Conservation (phyloP, 768 basidiomycete species). For the Macrolepiota albuminosa region DNA sequence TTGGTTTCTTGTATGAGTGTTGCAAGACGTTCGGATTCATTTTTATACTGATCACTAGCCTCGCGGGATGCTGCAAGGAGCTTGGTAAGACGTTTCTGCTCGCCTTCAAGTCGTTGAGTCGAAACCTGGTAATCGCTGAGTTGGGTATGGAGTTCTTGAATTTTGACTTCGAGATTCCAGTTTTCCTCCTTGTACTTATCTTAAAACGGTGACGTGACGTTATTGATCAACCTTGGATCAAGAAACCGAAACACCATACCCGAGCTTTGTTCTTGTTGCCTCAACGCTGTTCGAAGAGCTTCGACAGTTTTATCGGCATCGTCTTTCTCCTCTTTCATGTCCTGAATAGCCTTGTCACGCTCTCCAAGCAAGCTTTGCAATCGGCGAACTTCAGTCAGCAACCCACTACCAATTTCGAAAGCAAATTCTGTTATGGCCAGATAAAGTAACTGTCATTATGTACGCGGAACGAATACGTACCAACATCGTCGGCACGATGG, state of each 20-base stretch:
- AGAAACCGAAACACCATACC: constrained; percentile 40
- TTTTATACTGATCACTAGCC: constrained; percentile 78
- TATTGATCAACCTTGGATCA: constrained; percentile 2
- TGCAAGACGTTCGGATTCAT: constrained; percentile 72
- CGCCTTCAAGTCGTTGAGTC: constrained; percentile 68
- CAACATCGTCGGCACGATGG: constrained; percentile 85
- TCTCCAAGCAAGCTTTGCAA: constrained; percentile 89
- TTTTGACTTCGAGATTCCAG: constrained; percentile 94
- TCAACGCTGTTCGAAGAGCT: constrained; percentile 64
- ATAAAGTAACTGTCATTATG: constrained; percentile 15
- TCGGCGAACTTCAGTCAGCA: constrained; percentile 87
- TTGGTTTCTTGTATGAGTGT: constrained; percentile 67
- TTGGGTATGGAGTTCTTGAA: constrained; percentile 81
- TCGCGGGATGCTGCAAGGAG: constrained; percentile 71
- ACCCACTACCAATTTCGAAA: constrained; percentile 92
- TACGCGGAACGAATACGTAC: constrained; percentile 38
- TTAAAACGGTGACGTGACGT: constrained; percentile 21
- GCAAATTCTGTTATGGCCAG: constrained; percentile 76
- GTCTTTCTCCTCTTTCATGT: constrained; percentile 89
- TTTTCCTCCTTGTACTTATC: constrained; percentile 98
- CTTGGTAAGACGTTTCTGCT: constrained; percentile 77
- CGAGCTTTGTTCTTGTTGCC: constrained; percentile 74
- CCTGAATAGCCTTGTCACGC: constrained; percentile 88
- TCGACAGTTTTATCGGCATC: constrained; percentile 80
- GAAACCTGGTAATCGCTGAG: constrained; percentile 62